Evolutionary conservation across 2,329 filamentous ascomycete genomes (phyloP), one percentile per base, ranked within the genome.

Genomic region (Verticillium albo-atrum): DNA sequence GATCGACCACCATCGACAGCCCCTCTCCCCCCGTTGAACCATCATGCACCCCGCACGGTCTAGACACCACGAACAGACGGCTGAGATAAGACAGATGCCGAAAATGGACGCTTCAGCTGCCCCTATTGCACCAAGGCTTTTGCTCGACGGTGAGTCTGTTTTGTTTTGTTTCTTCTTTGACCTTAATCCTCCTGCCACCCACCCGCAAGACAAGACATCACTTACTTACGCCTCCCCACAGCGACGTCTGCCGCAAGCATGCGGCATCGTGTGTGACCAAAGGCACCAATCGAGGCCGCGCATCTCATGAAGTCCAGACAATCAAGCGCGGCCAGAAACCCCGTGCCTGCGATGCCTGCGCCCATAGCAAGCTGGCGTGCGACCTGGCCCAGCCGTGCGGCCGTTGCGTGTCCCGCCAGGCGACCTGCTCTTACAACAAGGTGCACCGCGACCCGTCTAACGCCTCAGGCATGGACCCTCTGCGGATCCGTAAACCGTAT

Each of bases 201-300:
- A 3, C 27, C 2, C 15, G n/a, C n/a, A n/a, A n/a, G n/a, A n/a
- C n/a, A n/a, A 23, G 20, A 3, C 42, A 50, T 7, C 42, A 50
- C 42, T 17, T 28, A 17, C 54, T 56, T 35, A 56, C n/a, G n/a
- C n/a, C 35, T 17, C n/a, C 25, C 34, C 34, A 6, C 30, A 66
- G 64, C 27, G 65, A 67, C 53, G 68, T 70, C 17, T 70, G 67
- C 60, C 64, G 67, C 10, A 69, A 69, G 51, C 68, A 70, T 56
- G 60, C 64, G 7, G 30, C 62, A 6, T 60, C 62, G 42, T 70
- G 68, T 32, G 58, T 61, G 3, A 60, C 59, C 34, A 68, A 66
- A 17, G 56, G 58, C 28, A 52, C 42, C 25, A 57, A 60, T 5
- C 58, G 57, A 12, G 55, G 56, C 25, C 25, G 35, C 25, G 32